Evolutionary conservation across 2,329 filamentous ascomycete species (phyloP), one percentile per base, ranked within the genome.

Genomic region (Colletotrichum tamarilloi): DNA sequence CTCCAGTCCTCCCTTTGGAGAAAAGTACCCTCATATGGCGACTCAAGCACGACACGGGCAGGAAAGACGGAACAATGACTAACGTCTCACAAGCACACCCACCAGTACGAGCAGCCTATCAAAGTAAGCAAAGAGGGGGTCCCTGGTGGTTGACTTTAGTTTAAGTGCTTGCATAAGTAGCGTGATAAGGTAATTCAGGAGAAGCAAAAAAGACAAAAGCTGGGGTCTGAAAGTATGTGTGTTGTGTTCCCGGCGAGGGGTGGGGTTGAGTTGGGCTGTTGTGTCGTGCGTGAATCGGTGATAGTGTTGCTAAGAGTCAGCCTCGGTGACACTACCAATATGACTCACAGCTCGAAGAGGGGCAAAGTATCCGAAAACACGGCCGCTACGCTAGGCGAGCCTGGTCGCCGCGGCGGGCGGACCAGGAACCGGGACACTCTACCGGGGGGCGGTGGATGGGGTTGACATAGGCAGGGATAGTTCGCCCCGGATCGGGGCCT

Each of bases 121-220:
- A 14, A 42, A 42, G 38, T 7, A 42, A 42, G 38, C 14, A 5
- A 42, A 42, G 38, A 42, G 38, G 14, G 38, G 14, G 38, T 35
- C 11, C 11, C 32, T 12, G 32, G 11, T 19, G 38, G 14, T 16
- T 42, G 38, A 42, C 14, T 42, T 42, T 65, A 35, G 42, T 49
- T n/a, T 49, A 57, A 73, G 70, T 73, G 70, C 53, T 64, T 70
- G 70, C 66, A 65, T 62, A 46, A 30, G 65, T 72, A 60, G 66
- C 32, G 59, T 62, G 14, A 42, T 42, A 42, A 42, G 38, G 14
- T 42, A 16, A 6, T 53, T 53, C 59, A 26, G 30, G 19, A 49
- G 42, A 49, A 42, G 55, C n/a, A 42, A 52, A 1, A 42, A 52
- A 1, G 62, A 32, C 22, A 24, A 22, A 22, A 19, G 46, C 28